A percentile compares a stretch with the other conserved stretches of the same genome.
Conservation (phyloP, 2,329 filamentous ascomycete genomes). For the Trichoderma aggressivum region DNA sequence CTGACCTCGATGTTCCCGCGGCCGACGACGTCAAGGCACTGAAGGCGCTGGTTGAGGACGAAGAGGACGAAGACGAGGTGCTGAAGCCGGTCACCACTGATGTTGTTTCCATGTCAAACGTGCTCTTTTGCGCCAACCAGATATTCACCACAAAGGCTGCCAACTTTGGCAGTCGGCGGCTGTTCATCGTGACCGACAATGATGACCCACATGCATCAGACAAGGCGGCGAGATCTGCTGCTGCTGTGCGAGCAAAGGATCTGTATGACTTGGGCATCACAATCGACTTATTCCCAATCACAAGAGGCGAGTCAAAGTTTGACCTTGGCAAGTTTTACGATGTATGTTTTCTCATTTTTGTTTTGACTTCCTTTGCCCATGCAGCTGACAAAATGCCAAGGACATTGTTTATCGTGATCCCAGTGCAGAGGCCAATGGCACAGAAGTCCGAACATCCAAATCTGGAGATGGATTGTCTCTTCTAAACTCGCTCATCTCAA, state of each 20-base stretch:
- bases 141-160: constrained; percentile 93
- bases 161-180: constrained; percentile 84
- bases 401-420: constrained; percentile 87
- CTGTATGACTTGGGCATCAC: constrained; percentile 88
- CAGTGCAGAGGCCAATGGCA: constrained; percentile 59
- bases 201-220: constrained; percentile 76
- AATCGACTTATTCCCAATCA: constrained; percentile 92
- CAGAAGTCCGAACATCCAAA: constrained; percentile 58
- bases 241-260: constrained; percentile 87
- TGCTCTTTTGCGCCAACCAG: constrained; percentile 93
- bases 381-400: constrained; percentile 38
- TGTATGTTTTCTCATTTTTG: constrained; percentile 45
- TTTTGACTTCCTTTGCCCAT: not conserved
- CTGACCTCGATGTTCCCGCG: constrained; percentile 81
- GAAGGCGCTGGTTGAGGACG: constrained; percentile 72
- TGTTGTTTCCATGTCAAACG: constrained; percentile 75
- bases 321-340: constrained; percentile 88
- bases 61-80: constrained; percentile 65
- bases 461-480: constrained; percentile 74
- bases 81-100: constrained; percentile 66
- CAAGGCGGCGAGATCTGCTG: constrained; percentile 69
- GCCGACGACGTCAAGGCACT: constrained; percentile 82
- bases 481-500: constrained; percentile 75
- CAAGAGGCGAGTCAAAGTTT: constrained; percentile 66
- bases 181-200: constrained; percentile 96